These are phyloP conservation scores for Phylloporus sp. DNA, from an alignment of 768 basidiomycete genomes.

Conservation along the genomic window DNA sequence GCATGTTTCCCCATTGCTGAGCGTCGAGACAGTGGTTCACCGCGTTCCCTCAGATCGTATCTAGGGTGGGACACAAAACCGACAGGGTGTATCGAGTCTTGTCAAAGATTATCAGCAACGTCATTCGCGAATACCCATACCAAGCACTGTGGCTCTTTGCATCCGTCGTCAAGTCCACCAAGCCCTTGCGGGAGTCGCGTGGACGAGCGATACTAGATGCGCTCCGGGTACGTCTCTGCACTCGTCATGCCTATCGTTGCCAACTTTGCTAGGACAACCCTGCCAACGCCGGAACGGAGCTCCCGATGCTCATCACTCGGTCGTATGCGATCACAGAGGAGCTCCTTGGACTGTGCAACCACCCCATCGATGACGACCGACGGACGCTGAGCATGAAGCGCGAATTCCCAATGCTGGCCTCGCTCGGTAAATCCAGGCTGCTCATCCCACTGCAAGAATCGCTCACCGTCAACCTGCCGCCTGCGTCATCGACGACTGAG, in stretches of 20 bases:
- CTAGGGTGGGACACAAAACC: slow-evolving; percentile 79
- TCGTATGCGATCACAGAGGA: slow-evolving; percentile 63
- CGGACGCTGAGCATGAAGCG: slow-evolving; percentile 41
- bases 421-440: slow-evolving; percentile 58
- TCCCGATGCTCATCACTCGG: slow-evolving; percentile 50
- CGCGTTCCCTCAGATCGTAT: slow-evolving; percentile 95
- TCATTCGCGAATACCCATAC: slow-evolving; percentile 81
- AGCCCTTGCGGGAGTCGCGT: slow-evolving; percentile 52
- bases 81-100: slow-evolving; percentile 56
- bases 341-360: slow-evolving; percentile 64
- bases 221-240: slow-evolving; percentile 45
- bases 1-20: slow-evolving; percentile 4
- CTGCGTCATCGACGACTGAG: slow-evolving; percentile 45
- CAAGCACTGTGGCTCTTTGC: slow-evolving; percentile 93
- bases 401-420: slow-evolving; percentile 51
- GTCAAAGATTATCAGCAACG: slow-evolving; percentile 59
- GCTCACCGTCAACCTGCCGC: slow-evolving; percentile 84
- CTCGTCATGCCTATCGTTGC: background rate
- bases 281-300: slow-evolving; percentile 35
- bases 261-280: slow-evolving; percentile 42
- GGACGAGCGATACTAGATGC: slow-evolving; percentile 57
- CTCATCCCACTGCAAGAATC: slow-evolving; percentile 94
- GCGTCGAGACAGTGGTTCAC: slow-evolving; percentile 73
- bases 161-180: slow-evolving; percentile 83
- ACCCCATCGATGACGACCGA: slow-evolving; percentile 40